Evolutionary conservation across 2,329 filamentous ascomycete genomes (phyloP).

Genomic region (Trichoderma sp.): DNA sequence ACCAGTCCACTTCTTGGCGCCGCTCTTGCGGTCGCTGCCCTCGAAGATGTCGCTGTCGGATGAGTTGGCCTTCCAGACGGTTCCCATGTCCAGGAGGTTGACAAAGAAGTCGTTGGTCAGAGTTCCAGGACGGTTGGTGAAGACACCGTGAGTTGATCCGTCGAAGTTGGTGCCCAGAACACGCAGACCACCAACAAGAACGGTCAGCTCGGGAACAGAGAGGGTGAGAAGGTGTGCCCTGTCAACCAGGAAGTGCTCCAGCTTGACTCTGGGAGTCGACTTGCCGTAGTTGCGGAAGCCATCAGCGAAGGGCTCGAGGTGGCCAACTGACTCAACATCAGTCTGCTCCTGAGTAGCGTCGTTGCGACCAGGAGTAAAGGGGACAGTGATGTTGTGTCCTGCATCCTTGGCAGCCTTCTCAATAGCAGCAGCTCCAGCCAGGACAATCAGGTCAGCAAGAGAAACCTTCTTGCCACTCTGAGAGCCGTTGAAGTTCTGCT

Average conservation of each 20-base stretch:
- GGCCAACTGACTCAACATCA: constrained; percentile 61
- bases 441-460: constrained; percentile 75
- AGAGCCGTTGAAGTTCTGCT: constrained; percentile 65
- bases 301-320: constrained; percentile 70
- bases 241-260: constrained; percentile 73
- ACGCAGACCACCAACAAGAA: constrained; percentile 71
- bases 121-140: constrained; percentile 67
- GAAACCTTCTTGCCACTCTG: constrained; percentile 69
- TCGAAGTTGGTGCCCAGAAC: constrained; percentile 71
- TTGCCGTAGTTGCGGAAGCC: constrained; percentile 80
- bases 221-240: constrained; percentile 70
- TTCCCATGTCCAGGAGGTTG: constrained; percentile 70
- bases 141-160: constrained; percentile 65
- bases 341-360: constrained; percentile 74
- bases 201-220: constrained; percentile 69
- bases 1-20: constrained; percentile 67
- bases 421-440: constrained; percentile 69
- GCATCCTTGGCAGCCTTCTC: constrained; percentile 66
- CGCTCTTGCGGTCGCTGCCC: constrained; percentile 65
- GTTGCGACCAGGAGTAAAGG: constrained; percentile 71
- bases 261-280: constrained; percentile 58
- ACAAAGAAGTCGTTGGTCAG: constrained; percentile 82
- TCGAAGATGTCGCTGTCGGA: constrained; percentile 59
- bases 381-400: constrained; percentile 56
- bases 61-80: constrained; percentile 55